Evolutionary conservation across 768 basidiomycete species (phyloP).

Genomic region (Porphyrellus cyaneotinctus): DNA sequence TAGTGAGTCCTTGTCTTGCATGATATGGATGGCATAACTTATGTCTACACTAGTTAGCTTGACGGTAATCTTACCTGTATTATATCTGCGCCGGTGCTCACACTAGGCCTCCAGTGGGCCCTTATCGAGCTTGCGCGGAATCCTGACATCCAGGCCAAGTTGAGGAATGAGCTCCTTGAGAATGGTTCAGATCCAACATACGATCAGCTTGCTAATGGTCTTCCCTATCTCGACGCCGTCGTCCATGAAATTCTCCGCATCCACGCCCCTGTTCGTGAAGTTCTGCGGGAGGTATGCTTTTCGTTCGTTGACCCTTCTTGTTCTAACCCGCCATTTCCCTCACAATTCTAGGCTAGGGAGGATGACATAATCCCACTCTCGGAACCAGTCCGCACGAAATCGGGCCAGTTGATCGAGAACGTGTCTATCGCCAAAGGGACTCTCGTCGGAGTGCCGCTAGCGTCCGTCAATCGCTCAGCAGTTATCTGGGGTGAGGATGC

Average conservation of each 20-base stretch:
- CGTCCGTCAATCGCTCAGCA: slow-evolving; percentile 45
- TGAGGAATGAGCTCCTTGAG: slow-evolving; percentile 47
- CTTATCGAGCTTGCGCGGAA: slow-evolving; percentile 51
- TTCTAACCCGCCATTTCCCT: not conserved
- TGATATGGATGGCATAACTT: not conserved
- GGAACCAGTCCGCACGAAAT: slow-evolving; percentile 41
- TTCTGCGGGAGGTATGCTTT: slow-evolving; percentile 5
- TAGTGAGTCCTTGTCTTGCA: slow-evolving; percentile 2
- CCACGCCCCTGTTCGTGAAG: slow-evolving; percentile 36
- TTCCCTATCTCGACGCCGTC: slow-evolving; percentile 56
- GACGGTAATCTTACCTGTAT: slow-evolving; percentile 9
- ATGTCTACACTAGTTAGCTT: slow-evolving; percentile 11
- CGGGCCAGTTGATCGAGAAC: slow-evolving; percentile 37
- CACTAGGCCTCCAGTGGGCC: slow-evolving; percentile 41
- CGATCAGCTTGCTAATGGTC: slow-evolving; percentile 45
- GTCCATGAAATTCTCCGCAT: slow-evolving; percentile 43
- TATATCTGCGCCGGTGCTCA: not conserved
- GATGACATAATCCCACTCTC: slow-evolving; percentile 60
- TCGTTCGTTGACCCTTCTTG: not conserved
- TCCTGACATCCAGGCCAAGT: slow-evolving; percentile 42
- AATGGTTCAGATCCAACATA: slow-evolving; percentile 48
- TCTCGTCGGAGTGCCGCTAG: slow-evolving; percentile 39
- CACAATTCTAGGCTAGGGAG: slow-evolving; percentile 35
- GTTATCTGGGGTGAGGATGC: slow-evolving; percentile 60
- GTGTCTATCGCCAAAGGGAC: slow-evolving; percentile 48